Evolutionary conservation across 2,329 filamentous ascomycete genomes (phyloP).

Genomic region (Cadophora sp.): DNA sequence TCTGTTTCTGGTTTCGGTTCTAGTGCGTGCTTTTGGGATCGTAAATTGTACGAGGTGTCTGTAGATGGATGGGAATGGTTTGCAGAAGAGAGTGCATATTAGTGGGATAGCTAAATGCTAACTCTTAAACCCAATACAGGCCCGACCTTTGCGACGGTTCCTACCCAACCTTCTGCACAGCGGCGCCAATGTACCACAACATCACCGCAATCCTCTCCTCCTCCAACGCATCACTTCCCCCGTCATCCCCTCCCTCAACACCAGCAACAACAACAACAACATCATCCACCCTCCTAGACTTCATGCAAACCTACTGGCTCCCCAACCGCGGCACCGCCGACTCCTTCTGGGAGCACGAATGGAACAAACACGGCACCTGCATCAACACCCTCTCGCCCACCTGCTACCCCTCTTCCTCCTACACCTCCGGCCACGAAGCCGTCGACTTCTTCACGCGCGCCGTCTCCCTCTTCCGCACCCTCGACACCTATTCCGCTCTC

Average conservation of each 20-base stretch:
- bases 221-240: background rate
- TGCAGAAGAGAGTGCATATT: no score
- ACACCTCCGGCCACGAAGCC: conserved; percentile 31
- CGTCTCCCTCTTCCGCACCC: conserved; percentile 24
- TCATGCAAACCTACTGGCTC: conserved; percentile 70
- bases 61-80: no score
- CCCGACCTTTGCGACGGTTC: conserved; percentile 74
- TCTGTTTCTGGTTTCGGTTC: no score
- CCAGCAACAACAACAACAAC: conserved; percentile 42
- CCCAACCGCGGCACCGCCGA: conserved; percentile 69
- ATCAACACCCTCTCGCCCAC: conserved; percentile 70
- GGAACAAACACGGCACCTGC: conserved; percentile 76
- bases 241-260: conserved; percentile 47
- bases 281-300: conserved; percentile 59
- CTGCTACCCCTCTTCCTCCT: conserved; percentile 59
- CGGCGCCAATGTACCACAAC: conserved; percentile 65
- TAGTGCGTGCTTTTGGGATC: no score
- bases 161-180: conserved; percentile 71
- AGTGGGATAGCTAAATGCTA: background rate
- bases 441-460: conserved; percentile 29
- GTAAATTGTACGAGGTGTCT: no score
- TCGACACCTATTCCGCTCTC: conserved; percentile 46
- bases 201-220: conserved; percentile 67
- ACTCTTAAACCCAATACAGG: conserved; percentile 20
- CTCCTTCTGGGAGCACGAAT: conserved; percentile 76